phyloP scores from a whole-genome alignment of 805 yeast genomes.

The Hanseniaspora lachancei region DNA sequence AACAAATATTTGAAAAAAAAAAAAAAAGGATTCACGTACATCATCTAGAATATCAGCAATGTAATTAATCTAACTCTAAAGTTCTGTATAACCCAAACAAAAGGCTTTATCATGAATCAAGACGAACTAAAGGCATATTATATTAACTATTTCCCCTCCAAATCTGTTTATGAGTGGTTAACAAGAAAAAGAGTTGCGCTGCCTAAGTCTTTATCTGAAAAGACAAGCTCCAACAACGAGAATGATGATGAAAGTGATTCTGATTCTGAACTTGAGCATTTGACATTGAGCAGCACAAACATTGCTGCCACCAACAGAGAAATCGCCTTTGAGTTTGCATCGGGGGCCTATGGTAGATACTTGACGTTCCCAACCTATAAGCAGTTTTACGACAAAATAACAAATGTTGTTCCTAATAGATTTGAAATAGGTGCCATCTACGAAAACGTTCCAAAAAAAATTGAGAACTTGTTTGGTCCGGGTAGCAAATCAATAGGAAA shows the following conservation, averaged over 20 bases:
- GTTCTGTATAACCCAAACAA: not conserved
- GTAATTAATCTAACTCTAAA: no score
- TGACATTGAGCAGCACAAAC: slow-evolving; percentile 5
- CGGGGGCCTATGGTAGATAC: slow-evolving; percentile 84
- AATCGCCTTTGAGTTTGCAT: slow-evolving; percentile 77
- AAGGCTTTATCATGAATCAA: not conserved
- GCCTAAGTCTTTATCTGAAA: not conserved
- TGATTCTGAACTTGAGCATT: slow-evolving; percentile 7
- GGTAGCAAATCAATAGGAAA: slow-evolving; percentile 34
- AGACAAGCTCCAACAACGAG: not conserved
- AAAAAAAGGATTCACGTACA: no score
- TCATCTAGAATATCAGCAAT: no score
- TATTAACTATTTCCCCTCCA: slow-evolving; percentile 8
- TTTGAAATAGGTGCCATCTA: slow-evolving; percentile 93
- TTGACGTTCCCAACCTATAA: slow-evolving; percentile 54
- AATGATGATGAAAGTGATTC: slow-evolving; percentile 3
- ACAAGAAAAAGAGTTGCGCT: slow-evolving; percentile 7
- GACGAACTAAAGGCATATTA: slow-evolving; percentile 6
- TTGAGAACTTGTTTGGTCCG: slow-evolving; percentile 60
- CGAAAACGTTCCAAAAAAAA: slow-evolving; percentile 71
- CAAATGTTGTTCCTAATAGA: slow-evolving; percentile 66
- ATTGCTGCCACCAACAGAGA: slow-evolving; percentile 46
- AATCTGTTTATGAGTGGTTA: slow-evolving; percentile 11
- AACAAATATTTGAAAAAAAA: no score
- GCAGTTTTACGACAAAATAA: slow-evolving; percentile 68